Conservation (phyloP, 176 grass and related monocot species). For the Pharus latifolius region DNA sequence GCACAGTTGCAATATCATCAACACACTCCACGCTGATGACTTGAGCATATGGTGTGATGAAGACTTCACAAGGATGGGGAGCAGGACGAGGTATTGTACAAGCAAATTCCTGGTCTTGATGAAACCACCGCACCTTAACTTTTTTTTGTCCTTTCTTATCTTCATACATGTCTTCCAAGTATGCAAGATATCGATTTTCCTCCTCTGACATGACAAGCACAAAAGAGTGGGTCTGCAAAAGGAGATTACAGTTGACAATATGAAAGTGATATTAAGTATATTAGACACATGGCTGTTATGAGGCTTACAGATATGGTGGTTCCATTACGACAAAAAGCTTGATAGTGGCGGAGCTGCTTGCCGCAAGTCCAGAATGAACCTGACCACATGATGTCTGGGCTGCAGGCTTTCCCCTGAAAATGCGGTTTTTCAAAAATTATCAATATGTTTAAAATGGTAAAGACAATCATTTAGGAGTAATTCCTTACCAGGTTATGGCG, state of each 20-base stretch:
- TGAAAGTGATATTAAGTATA: neutral
- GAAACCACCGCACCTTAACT: constrained; percentile 99
- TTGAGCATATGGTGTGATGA: constrained; percentile 95
- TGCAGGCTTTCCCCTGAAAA: constrained; percentile 55
- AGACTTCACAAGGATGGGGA: constrained; percentile 96
- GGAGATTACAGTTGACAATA: constrained; percentile 1
- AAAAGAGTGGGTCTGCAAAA: constrained; percentile 77
- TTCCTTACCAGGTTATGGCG: constrained; percentile 43
- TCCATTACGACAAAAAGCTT: constrained; percentile 71
- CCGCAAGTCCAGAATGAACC: constrained; percentile 84
- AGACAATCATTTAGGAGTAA: constrained; percentile 14
- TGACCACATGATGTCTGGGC: constrained; percentile 87
- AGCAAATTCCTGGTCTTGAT: constrained; percentile 90
- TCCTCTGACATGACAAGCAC: constrained; percentile 90
- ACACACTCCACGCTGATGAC: constrained; percentile 99
- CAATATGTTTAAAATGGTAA: too few relatives aligned
- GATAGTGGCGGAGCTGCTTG: constrained; percentile 85
- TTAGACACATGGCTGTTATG: neutral
- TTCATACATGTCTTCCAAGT: constrained; percentile 99
- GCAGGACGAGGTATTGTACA: constrained; percentile 79
- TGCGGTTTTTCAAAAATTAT: too few relatives aligned
- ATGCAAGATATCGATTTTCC: constrained; percentile 82
- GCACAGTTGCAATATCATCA: constrained; percentile 83
- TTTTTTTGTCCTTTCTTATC: constrained; percentile 96
- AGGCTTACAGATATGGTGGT: constrained; percentile 73